Percentiles rank a stretch among this genome's conserved stretches.
Conservation (phyloP, 2,329 filamentous ascomycete genomes). For the Ascocoryne sarcoides region DNA sequence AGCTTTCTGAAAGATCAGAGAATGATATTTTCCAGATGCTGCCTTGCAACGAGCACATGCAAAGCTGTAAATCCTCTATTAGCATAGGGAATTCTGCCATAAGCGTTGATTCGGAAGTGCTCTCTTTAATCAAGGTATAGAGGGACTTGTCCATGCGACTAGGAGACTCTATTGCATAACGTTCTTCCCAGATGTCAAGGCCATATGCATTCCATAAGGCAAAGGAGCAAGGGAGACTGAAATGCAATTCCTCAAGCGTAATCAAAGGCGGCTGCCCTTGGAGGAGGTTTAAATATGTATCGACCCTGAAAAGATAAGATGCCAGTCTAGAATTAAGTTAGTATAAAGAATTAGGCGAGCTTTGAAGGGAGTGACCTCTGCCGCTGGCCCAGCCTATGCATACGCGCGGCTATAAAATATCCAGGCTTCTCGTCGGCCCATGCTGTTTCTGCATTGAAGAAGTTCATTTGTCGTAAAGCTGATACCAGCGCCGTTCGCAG, state of each 20-base stretch:
- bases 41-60: constrained; percentile 18
- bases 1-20: background rate
- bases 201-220: constrained; percentile 33
- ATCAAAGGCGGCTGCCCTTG: constrained; percentile 28
- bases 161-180: constrained; percentile 28
- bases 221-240: constrained; percentile 29
- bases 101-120: constrained; percentile 1
- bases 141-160: constrained; percentile 22
- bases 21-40: constrained; percentile 14
- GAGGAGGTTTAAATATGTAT: constrained; percentile 30
- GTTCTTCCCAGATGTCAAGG: constrained; percentile 30
- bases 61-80: constrained; percentile 23
- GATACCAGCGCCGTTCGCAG: constrained; percentile 31
- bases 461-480: constrained; percentile 30
- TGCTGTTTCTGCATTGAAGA: constrained; percentile 30
- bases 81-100: constrained; percentile 7
- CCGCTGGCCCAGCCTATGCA: constrained; percentile 28
- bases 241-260: constrained; percentile 31
- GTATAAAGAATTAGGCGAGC: background rate
- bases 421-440: constrained; percentile 32
- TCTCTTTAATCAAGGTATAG: constrained; percentile 11
- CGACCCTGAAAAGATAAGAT: constrained; percentile 31
- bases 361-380: constrained; percentile 26
- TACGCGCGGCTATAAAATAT: constrained; percentile 31
- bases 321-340: constrained; percentile 26